Evolutionary conservation across 2,329 filamentous ascomycete genomes (phyloP), one percentile per base, ranked within the genome.

Genomic region (Dactylellina drechsleri): DNA sequence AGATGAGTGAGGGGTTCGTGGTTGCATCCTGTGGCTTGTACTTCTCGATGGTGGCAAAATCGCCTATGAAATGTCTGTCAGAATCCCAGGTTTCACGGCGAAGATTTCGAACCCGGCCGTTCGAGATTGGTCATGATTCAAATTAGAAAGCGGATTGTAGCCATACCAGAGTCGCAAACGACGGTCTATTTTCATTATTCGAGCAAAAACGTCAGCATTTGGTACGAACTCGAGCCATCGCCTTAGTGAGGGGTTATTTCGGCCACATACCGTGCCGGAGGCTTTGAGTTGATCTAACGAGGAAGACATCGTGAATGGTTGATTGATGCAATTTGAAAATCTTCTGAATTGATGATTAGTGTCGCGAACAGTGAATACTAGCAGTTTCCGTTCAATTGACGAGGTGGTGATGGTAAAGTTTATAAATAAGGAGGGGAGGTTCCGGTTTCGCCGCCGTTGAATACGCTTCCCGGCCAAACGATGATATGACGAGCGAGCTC

Each of bases 1-100:
- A 91, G 85, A 99, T 98, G 83, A 99, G 88, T 78, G 95, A 98
- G 76, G 95, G 95, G 90, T 99, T 99, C 86, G 95, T 99, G 84
- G 95, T 99, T 82, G 95, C 95, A 92, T 99, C 95, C 88, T 99
- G 93, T 79, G 95, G 95, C 90, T 97, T 96, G 90, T 99, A 99
- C 87, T 98, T 97, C 87, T 87, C 93, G 84, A 99, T 99, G 84
- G 93, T 93, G 89, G 85, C 83, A 79, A 84, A 84, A 82, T 86
- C 74, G 77, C 79, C 76, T 78, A 64, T 61, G 26, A 5, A 2
- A 6, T 43, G 1, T 40, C 8, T 10, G 20, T 58, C 5, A 54
- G 53, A 15, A 43, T 18, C 23, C 53, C 8, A 47, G 5, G 4
- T 47, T 18, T 12, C 43, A 47, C 3, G n/a, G 16, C 43, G 4